Evolutionary conservation across 2,329 filamentous ascomycete genomes (phyloP).

Genomic region (Lomentospora prolificans): DNA sequence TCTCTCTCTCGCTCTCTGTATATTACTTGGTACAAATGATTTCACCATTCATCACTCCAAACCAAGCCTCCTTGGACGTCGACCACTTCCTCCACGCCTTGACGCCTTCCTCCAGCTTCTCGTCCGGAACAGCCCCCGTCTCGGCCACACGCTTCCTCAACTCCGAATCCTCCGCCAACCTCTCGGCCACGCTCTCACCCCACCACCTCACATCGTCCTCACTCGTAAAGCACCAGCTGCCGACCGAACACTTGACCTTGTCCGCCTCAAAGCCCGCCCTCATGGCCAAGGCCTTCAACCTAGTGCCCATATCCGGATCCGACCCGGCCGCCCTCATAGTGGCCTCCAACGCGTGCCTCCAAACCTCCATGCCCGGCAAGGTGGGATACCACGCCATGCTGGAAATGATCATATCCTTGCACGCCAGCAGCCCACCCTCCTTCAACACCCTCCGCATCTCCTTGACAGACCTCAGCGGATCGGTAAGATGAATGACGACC

Average conservation of each 20-base stretch:
- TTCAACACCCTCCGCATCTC: constrained; percentile 34
- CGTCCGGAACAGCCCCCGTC: neutral
- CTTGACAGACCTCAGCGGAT: constrained; percentile 21
- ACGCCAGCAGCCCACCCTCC: constrained; percentile 33
- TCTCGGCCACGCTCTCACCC: constrained; percentile 7
- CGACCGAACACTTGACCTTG: neutral
- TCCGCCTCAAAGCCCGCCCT: constrained; percentile 2
- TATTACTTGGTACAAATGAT: constrained; percentile 6
- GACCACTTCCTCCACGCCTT: constrained; percentile 6
- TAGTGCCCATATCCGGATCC: constrained; percentile 8
- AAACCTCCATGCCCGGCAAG: constrained; percentile 1
- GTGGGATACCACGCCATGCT: constrained; percentile 25
- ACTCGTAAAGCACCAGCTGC: constrained; percentile 5
- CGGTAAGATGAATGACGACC: constrained; percentile 29
- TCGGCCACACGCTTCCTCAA: neutral
- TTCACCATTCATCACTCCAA: constrained; percentile 9
- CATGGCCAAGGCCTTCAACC: constrained; percentile 6
- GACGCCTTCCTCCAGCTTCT: constrained; percentile 3
- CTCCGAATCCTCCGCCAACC: constrained; percentile 4
- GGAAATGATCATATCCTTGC: constrained; percentile 52
- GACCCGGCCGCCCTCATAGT: constrained; percentile 3
- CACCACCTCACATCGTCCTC: constrained; percentile 6
- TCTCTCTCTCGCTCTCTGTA: neutral
- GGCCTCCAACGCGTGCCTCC: neutral
- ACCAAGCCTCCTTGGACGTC: constrained; percentile 6